Evolutionary conservation across 2,329 filamentous ascomycete genomes (phyloP).

Genomic region (Macrophomina pseudophaseolina): DNA sequence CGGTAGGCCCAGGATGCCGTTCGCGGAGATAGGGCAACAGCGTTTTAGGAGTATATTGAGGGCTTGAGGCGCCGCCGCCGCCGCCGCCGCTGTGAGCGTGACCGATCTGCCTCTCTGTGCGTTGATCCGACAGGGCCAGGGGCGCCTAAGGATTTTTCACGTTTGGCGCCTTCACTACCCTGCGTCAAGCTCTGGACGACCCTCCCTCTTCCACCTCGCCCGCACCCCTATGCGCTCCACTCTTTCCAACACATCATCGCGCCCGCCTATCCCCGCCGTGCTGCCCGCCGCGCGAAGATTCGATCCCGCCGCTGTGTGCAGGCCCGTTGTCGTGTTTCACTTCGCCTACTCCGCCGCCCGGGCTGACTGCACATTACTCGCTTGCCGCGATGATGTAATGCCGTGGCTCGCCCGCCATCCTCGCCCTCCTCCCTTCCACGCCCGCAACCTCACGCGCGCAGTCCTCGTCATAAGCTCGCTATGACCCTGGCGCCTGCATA

Average conservation of each 20-base stretch:
- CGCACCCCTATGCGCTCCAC: conserved; percentile 20
- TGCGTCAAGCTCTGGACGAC: conserved; percentile 13
- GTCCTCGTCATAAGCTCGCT: conserved; percentile 15
- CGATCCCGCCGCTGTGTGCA: conserved; percentile 14
- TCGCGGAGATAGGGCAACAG: conserved; percentile 19
- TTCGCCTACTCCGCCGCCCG: conserved; percentile 19
- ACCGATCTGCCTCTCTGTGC: conserved; percentile 20
- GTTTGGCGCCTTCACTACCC: conserved; percentile 22
- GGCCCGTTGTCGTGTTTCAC: conserved; percentile 17
- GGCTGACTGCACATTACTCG: conserved; percentile 5
- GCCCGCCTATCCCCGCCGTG: conserved; percentile 2
- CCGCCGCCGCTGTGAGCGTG: conserved; percentile 15
- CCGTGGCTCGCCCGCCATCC: conserved; percentile 19
- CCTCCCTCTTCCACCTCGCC: conserved; percentile 10
- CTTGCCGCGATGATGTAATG: conserved; percentile 25
- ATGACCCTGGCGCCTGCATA: conserved; percentile 16
- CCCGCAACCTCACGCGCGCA: conserved; percentile 20
- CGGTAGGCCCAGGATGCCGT: conserved; percentile 9
- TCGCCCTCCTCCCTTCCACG: conserved; percentile 22
- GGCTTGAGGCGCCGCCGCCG: conserved; percentile 9
- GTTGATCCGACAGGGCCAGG: conserved; percentile 21
- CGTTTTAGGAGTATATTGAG: conserved; percentile 14
- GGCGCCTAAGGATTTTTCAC: conserved; percentile 23
- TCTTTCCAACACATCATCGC: conserved; percentile 19
- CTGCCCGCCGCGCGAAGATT: conserved; percentile 10